These are phyloP conservation scores for Phytophthora crassamura DNA, from an alignment of 352 stramenopile species.

Conservation along the genomic window DNA sequence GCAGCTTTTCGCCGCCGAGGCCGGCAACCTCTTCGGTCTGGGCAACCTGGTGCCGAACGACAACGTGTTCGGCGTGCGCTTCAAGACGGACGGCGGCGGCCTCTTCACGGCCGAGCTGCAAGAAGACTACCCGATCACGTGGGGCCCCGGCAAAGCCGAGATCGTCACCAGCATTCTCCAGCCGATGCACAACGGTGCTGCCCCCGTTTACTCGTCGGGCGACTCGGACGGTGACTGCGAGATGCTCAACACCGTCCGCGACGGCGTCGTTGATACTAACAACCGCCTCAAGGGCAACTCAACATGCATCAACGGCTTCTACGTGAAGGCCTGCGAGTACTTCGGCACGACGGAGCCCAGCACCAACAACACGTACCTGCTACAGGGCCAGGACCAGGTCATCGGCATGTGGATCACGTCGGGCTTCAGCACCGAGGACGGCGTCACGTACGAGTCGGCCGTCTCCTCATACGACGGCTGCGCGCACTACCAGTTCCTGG, in stretches of 20 bases:
- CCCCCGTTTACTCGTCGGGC: conserved; percentile 59
- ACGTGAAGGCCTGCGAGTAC: conserved; percentile 64
- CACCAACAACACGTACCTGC: conserved; percentile 59
- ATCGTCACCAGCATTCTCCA: conserved; percentile 58
- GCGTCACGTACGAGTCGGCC: conserved; percentile 54
- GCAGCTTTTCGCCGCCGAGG: conserved; percentile 61
- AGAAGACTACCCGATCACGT: conserved; percentile 70
- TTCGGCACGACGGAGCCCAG: conserved; percentile 44
- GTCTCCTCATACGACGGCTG: conserved; percentile 45
- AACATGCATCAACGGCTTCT: conserved; percentile 67
- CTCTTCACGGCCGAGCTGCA: conserved; percentile 53
- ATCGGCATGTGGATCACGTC: conserved; percentile 73
- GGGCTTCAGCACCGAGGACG: conserved; percentile 69
- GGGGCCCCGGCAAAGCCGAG: conserved; percentile 59
- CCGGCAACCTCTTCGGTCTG: conserved; percentile 47
- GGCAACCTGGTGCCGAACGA: conserved; percentile 56
- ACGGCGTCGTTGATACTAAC: conserved; percentile 70
- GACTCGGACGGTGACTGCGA: conserved; percentile 70
- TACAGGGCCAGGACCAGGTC: conserved; percentile 70
- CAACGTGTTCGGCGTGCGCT: conserved; percentile 69
- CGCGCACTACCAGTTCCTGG: conserved; percentile 48
- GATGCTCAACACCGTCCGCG: conserved; percentile 62
- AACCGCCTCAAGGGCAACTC: conserved; percentile 61
- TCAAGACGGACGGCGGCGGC: conserved; percentile 43
- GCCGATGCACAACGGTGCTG: conserved; percentile 50